Base-by-base conservation (phyloP, 139 green algal genomes). In the Deuterostichococcus epilithicus region DNA sequence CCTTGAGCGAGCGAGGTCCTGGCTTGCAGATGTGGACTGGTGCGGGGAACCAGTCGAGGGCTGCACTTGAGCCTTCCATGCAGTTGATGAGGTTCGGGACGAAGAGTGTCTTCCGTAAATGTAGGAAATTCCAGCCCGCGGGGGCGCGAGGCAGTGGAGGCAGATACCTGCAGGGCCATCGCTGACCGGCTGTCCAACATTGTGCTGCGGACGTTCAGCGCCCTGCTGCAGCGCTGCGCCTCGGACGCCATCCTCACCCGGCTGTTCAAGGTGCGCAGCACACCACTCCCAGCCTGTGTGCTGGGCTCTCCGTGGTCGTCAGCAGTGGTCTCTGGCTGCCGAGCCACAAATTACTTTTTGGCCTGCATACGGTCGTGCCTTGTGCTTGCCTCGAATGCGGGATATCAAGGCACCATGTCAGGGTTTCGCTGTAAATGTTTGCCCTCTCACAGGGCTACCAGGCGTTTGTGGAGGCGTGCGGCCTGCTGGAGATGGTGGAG, bases 401-500 rank as follows among this genome's bases (percentile, higher is more conserved):
- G n/a, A 13, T 60, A 60, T 60, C 45, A 60, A 60, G 15, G 45
- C 18, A 60, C 18, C 45, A 60, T 60, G 45, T 60, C 45, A 60
- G 13, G 18, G 45, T 26, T 13, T 13, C 45, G 45, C 45, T 26
- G 45, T 60, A 67, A 4, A 18, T 67, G 59, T 67, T 67, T 67
- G 59, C 10, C 10, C 42, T 23, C 3, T 13, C 67, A 71, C 80
- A 88, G 78, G 81, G 76, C 34, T 91, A 87, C 71, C 85, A 91
- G 74, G 59, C 60, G 30, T 86, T 91, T 68, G 90, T 78, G 0
- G 80, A 88, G 28, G 80, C 87, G 13, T 82, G 74, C 32, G 89
- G 90, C 20, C 73, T 85, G n/a, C 79, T 95, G 47, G 76, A 80
- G 3, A 66, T 92, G 73, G 74, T 78, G 28, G 83, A 94, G 35